Percentiles rank a stretch among this genome's conserved stretches.
Evolutionary conservation across 2,329 filamentous ascomycete species (phyloP).

Genomic region (Monosporascus cannonballus): DNA sequence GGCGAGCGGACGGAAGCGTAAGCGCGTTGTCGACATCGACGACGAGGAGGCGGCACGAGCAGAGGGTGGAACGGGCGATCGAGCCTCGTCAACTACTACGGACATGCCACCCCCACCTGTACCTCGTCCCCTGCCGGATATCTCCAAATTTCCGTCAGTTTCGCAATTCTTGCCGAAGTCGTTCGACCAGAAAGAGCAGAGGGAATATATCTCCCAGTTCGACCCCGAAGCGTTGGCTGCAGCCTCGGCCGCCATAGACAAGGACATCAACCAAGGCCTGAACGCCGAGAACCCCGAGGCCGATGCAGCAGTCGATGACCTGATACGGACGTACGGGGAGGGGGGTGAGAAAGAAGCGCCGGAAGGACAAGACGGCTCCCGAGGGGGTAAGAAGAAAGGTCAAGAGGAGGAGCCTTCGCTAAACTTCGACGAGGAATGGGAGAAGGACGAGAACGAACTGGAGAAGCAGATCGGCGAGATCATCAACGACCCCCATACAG

Average conservation of each 20-base stretch:
- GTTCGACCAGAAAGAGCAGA: slow-evolving; percentile 20
- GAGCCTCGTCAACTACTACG: slow-evolving; percentile 13
- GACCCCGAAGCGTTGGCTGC: slow-evolving; percentile 21
- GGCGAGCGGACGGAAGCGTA: slow-evolving; percentile 35
- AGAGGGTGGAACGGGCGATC: slow-evolving; percentile 4
- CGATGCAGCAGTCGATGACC: slow-evolving; percentile 37
- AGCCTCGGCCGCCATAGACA: slow-evolving; percentile 10
- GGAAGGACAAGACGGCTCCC: slow-evolving; percentile 9
- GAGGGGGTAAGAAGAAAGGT: slow-evolving; percentile 22
- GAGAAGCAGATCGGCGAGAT: slow-evolving; percentile 67
- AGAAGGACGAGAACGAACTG: slow-evolving; percentile 56
- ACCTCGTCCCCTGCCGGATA: slow-evolving; percentile 23
- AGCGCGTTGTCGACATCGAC: slow-evolving; percentile 32
- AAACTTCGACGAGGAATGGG: slow-evolving; percentile 57
- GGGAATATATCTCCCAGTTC: slow-evolving; percentile 22
- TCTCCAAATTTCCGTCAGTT: slow-evolving; percentile 23
- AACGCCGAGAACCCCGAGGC: slow-evolving; percentile 27
- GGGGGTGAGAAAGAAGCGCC: slow-evolving; percentile 11
- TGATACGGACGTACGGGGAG: slow-evolving; percentile 31
- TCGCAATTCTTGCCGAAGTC: slow-evolving; percentile 23
- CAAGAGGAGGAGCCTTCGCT: slow-evolving; percentile 33
- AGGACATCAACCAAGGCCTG: slow-evolving; percentile 21
- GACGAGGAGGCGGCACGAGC: slow-evolving; percentile 19
- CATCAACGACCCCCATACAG: slow-evolving; percentile 54
- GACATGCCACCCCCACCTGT: slow-evolving; percentile 26